phyloP scores from a whole-genome alignment of 495 filamentous ascomycete species.

The Cudoniella acicularis region DNA sequence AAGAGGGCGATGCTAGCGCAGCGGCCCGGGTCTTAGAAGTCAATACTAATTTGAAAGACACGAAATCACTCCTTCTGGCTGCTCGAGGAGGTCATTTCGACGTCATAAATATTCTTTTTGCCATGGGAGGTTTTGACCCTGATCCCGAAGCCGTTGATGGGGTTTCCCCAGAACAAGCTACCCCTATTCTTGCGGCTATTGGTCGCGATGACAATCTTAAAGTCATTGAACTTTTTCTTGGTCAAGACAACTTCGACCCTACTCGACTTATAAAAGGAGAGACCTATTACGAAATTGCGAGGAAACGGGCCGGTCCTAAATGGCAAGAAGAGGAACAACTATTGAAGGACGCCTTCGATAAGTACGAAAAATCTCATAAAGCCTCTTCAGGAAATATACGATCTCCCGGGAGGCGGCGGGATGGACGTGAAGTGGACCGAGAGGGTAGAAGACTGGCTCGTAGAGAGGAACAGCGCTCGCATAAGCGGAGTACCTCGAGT shows the following conservation, averaged over 20 bases:
- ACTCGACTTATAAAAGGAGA: constrained; percentile 65
- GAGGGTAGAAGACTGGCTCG: constrained; percentile 42
- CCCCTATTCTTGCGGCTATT: constrained; percentile 91
- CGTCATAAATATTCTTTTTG: constrained; percentile 80
- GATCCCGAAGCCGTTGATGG: constrained; percentile 61
- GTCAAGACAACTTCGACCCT: constrained; percentile 74
- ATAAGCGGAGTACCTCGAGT: constrained; percentile 48
- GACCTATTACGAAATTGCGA: constrained; percentile 81
- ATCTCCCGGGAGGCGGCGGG: constrained; percentile 48
- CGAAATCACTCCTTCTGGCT: constrained; percentile 81
- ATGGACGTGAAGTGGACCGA: constrained; percentile 50
- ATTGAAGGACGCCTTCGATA: constrained; percentile 74
- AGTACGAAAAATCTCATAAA: constrained; percentile 47
- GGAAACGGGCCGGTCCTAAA: constrained; percentile 72
- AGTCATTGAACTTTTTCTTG: constrained; percentile 73
- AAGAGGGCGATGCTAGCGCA: constrained; percentile 75
- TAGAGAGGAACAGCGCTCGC: constrained; percentile 43
- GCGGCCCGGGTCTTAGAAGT: constrained; percentile 79
- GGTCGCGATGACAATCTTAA: constrained; percentile 76
- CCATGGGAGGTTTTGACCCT: constrained; percentile 71
- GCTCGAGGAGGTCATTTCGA: constrained; percentile 89
- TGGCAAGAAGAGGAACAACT: constrained; percentile 89
- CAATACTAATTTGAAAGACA: constrained; percentile 62
- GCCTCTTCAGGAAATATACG: constrained; percentile 33
- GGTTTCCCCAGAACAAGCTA: constrained; percentile 58